Base-by-base conservation (phyloP, 495 filamentous ascomycete genomes). In the Aspergillus haitiensis region DNA sequence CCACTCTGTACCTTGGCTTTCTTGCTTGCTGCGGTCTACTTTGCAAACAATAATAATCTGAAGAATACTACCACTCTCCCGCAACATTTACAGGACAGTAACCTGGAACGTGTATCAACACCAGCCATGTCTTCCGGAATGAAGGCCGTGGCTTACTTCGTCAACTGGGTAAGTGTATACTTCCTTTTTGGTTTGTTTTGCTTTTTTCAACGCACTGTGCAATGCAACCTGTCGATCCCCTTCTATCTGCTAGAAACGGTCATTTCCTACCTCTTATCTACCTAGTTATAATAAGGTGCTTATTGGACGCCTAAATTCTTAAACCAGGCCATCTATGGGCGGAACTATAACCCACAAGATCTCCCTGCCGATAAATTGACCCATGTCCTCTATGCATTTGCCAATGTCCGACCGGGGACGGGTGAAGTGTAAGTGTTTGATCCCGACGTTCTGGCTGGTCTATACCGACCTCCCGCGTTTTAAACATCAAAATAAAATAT, bases 301-400 rank as follows among this genome's bases (percentile, higher is more conserved):
- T 5, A 40, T 18, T 21, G 16, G 44, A 47, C 27, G 44, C 44
- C 44, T 16, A 27, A 47, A n/a, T 21, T 27, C 21, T 27, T 13
- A 34, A 10, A 18, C n/a, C 77, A 91, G 92, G 90, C 86, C 36
- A 95, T 96, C 62, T 96, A 96, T 66, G 90, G 82, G 45, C 81
- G 92, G 63, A 85, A 92, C 61, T 88, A 95, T 72, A 83, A 88
- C 39, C 92, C 93, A 0, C 90, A 96, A 63, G 88, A 96, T 69
- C 78, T 98, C 13, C 93, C 93, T 3, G 89, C 86, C 6, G 84
- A 91, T 45, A 90, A 96, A 54, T 78, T 98, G 34, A 98, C 93
- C 0, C 94, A 98, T 75, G 78, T 98, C 5, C 84, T 97, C 13
- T 98, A 96, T 65, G 83, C 93, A 32, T 97, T 97, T 70, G 92